These are phyloP conservation scores for Chlamydomonas asymmetrica DNA, from an alignment of 139 green algal species.

Conservation along the genomic window DNA sequence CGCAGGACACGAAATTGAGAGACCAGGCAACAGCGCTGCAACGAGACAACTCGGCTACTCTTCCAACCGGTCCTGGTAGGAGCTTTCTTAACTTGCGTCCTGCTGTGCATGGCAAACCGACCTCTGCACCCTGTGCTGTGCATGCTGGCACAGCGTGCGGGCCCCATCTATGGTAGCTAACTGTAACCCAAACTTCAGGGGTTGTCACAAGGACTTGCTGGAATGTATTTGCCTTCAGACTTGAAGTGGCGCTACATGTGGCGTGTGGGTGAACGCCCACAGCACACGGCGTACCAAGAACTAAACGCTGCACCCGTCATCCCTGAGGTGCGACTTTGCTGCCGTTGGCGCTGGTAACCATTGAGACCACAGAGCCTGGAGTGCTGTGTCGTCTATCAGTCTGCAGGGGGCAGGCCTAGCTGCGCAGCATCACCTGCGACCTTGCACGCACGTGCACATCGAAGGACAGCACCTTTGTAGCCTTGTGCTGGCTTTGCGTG, in stretches of 20 bases:
- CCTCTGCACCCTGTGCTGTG: no score
- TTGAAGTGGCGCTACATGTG: slow-evolving; percentile 93
- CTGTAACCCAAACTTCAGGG: background rate
- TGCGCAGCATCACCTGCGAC: no score
- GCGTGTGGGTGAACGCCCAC: slow-evolving; percentile 69
- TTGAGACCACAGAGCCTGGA: no score
- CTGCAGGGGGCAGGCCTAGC: no score
- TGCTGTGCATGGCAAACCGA: background rate
- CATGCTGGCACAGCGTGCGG: background rate
- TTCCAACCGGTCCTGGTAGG: slow-evolving; percentile 44
- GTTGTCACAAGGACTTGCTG: background rate
- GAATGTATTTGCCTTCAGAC: slow-evolving; percentile 26
- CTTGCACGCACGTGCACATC: no score
- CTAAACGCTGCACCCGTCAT: slow-evolving; percentile 85
- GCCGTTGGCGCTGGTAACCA: no score
- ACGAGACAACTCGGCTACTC: slow-evolving; percentile 40
- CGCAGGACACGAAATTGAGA: slow-evolving; percentile 40
- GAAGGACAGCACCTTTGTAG: no score
- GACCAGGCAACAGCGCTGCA: slow-evolving; percentile 38
- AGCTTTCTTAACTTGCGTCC: background rate
- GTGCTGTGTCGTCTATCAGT: no score
- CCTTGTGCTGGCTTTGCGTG: no score
- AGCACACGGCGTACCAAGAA: slow-evolving; percentile 65
- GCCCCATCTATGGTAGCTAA: background rate
- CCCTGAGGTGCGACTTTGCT: slow-evolving; percentile 34